Evolutionary conservation across 2,329 filamentous ascomycete genomes (phyloP).

Genomic region (Teratosphaeria pseudoeucalypti): DNA sequence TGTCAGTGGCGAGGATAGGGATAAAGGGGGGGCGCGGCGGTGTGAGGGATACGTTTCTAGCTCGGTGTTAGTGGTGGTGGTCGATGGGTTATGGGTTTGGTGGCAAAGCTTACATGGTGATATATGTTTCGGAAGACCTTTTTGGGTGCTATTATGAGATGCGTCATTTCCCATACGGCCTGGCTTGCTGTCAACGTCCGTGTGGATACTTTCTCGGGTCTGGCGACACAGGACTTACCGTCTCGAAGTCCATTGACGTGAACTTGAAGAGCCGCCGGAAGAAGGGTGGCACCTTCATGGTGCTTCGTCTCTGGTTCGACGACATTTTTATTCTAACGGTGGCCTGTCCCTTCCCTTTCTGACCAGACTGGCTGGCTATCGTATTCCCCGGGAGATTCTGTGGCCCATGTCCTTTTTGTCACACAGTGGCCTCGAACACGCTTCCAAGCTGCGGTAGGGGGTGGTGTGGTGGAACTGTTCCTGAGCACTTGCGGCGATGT

Average conservation of each 20-base stretch:
- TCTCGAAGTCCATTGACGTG: constrained; percentile 64
- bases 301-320: constrained; percentile 32
- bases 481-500: background rate
- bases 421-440: background rate
- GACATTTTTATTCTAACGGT: constrained; percentile 10
- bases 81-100: background rate
- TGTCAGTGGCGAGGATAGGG: constrained; percentile 1
- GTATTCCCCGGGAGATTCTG: background rate
- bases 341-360: background rate
- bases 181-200: constrained; percentile 4
- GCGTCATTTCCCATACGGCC: constrained; percentile 63
- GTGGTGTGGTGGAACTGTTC: background rate
- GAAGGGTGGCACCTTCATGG: constrained; percentile 53
- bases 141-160: constrained; percentile 56
- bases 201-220: background rate
- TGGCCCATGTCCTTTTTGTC: background rate
- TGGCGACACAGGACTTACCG: constrained; percentile 26
- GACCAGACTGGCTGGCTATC: background rate
- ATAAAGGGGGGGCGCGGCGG: background rate
- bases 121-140: constrained; percentile 63
- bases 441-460: background rate
- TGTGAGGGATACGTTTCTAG: constrained; percentile 21
- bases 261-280: constrained; percentile 62
- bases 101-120: constrained; percentile 46
- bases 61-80: background rate